Evolutionary conservation across 1,284 basidiomycete species (phyloP).

Genomic region (Naganishia cerealis): DNA sequence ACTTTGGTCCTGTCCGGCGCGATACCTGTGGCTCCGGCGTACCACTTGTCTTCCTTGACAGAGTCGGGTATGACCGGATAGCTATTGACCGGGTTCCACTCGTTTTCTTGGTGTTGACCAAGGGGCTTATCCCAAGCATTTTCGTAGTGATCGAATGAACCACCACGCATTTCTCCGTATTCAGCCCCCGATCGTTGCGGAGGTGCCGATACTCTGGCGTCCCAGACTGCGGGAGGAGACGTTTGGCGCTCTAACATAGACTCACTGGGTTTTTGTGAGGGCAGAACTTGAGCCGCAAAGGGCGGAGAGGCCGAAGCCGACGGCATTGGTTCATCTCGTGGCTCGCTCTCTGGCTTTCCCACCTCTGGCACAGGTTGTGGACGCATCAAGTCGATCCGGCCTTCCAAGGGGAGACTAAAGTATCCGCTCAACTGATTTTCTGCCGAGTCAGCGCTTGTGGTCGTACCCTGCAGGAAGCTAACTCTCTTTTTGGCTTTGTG

Average conservation of each 20-base stretch:
- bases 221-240: conserved; percentile 52
- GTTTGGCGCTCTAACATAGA: conserved; percentile 5
- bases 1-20: conserved; percentile 72
- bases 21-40: conserved; percentile 52
- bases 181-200: conserved; percentile 51
- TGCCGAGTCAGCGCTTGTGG: neutral
- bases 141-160: conserved; percentile 54
- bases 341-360: conserved; percentile 44
- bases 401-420: conserved; percentile 74
- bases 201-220: conserved; percentile 55
- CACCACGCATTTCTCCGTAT: conserved; percentile 54
- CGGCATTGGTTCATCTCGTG: conserved; percentile 43
- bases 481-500: conserved; percentile 62
- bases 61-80: conserved; percentile 50
- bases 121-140: conserved; percentile 60
- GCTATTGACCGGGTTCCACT: conserved; percentile 36
- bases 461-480: conserved; percentile 32
- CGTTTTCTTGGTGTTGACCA: conserved; percentile 35
- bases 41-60: conserved; percentile 54
- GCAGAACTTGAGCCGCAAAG: conserved; percentile 36
- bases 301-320: conserved; percentile 53
- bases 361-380: conserved; percentile 56
- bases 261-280: conserved; percentile 30
- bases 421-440: conserved; percentile 60
- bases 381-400: conserved; percentile 77